Base-by-base conservation (phyloP, 108 stramenopile species). In the Aurantiochytrium sp. region DNA sequence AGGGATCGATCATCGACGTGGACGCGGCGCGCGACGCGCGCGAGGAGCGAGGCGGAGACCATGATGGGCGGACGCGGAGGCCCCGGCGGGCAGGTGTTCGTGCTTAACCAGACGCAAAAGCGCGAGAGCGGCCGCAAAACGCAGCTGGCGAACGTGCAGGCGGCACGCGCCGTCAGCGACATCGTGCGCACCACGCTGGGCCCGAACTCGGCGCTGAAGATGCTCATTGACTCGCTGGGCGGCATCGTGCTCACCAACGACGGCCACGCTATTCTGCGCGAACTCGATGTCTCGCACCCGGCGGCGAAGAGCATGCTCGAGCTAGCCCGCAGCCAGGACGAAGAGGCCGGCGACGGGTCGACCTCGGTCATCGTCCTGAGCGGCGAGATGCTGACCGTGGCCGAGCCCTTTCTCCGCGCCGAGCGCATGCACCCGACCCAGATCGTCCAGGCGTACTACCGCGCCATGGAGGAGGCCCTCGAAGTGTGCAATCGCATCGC, bases 271-370 rank as follows among this genome's bases (percentile, higher is more conserved):
- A 99, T 99, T 85, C 94, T 99, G 22, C 95, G 99, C 22, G 97
- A 99, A 88, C 96, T 99, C 52, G 99, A 99, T 91, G 98, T 99
- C 15, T 94, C 95, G n/a, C 99, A 99, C 89, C 99, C 99, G 12
- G 98, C 99, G 3, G 98, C 98, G 69, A 99, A 99, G 91, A 95
- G 95, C 89, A 99, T 99, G 98, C 98, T 99, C 89, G 99, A 99
- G 93, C 93, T 99, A 21, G 93, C 94, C 85, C 91, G 98, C 5
- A 96, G 97, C 12, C 98, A 99, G 89, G 98, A 99, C 89, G 99
- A 99, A 89, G 98, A 99, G 93, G 99, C 99, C 24, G 99, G 99
- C 12, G 99, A 99, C 90, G 99, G 99, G 36, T 99, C 99, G 52
- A 99, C 99, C 31, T 97, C 96, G 41, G 99, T 99, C 73, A 99